These are phyloP conservation scores for Xylaria sp. DNA, from an alignment of 2,329 filamentous ascomycete genomes.

Conservation along the genomic window DNA sequence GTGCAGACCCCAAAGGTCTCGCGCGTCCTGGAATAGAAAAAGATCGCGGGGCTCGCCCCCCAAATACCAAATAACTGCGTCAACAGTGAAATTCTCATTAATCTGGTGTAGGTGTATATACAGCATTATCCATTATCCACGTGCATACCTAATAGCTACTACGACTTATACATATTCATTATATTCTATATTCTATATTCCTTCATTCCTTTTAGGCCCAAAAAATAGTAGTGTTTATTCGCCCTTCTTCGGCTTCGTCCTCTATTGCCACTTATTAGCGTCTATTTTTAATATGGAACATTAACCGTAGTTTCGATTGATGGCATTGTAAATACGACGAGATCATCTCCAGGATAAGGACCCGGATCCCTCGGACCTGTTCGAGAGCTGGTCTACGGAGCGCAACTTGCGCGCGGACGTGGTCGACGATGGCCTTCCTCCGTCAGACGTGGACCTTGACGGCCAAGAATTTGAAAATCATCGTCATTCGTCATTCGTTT, in stretches of 20 bases:
- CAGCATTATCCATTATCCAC: constrained; percentile 12
- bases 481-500: constrained; percentile 63
- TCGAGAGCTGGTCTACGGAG: constrained; percentile 13
- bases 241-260: not conserved
- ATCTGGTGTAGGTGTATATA: constrained; percentile 8
- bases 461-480: constrained; percentile 69
- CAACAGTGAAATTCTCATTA: not conserved
- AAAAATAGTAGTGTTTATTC: not conserved
- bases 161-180: not conserved
- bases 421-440: constrained; percentile 60
- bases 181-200: constrained; percentile 1
- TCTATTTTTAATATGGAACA: constrained; percentile 3
- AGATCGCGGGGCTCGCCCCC: constrained; percentile 11
- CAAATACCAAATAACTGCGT: not conserved
- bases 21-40: constrained; percentile 12
- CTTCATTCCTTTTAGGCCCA: not conserved
- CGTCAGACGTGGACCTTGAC: constrained; percentile 70
- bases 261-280: not conserved
- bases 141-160: not conserved
- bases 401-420: constrained; percentile 8
- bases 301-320: constrained; percentile 15
- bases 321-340: constrained; percentile 29
- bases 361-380: constrained; percentile 33
- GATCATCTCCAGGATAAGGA: constrained; percentile 16
- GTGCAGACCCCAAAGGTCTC: too few relatives aligned